Evolutionary conservation across 2,329 filamentous ascomycete species (phyloP), one percentile per base, ranked within the genome.

Genomic region (Cytospora paraplurivora): DNA sequence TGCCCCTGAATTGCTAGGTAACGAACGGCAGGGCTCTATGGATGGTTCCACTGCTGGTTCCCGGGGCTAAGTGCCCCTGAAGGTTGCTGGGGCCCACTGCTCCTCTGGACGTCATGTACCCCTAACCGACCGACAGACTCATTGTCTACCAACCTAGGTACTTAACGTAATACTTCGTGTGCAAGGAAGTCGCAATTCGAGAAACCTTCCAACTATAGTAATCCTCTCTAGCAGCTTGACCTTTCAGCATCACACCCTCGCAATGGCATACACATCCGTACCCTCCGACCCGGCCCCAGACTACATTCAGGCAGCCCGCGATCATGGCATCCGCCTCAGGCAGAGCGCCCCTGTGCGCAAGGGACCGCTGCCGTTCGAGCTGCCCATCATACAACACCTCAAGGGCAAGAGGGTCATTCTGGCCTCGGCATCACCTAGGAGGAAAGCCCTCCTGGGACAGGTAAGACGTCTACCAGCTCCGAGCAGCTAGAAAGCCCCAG

Each of bases 361-460:
- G 61, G 81, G 81, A 15, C 86, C 87, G 8, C 81, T 85, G 51
- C 90, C 91, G 1, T 85, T 98, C 66, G 84, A 92, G 66, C 83
- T 98, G 19, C 93, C 94, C 17, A 88, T 93, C 62, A 80, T 99
- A 64, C 85, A 85, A 70, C 82, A 88, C 71, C 85, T 99, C 68
- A 88, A 90, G 72, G 85, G 85, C 61, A 92, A 91, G 75, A 85
- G 94, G 68, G 87, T 97, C 7, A 91, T 99, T 69, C 88, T 99
- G 34, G 95, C 95, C 59, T 97, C 93, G 2, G 87, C 90, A 21
- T 97, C 93, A 1, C 95, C 95, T 0, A 85, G 95, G 52, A 85
- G 95, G 60, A 90, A 88, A 75, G 88, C 91, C 67, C 86, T 99
- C 11, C 85, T 99, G 50, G 85, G 86, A 56, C 88, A 89, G 77